Base-by-base conservation (phyloP, 768 basidiomycete genomes). In the Trametes cinnabarina region DNA sequence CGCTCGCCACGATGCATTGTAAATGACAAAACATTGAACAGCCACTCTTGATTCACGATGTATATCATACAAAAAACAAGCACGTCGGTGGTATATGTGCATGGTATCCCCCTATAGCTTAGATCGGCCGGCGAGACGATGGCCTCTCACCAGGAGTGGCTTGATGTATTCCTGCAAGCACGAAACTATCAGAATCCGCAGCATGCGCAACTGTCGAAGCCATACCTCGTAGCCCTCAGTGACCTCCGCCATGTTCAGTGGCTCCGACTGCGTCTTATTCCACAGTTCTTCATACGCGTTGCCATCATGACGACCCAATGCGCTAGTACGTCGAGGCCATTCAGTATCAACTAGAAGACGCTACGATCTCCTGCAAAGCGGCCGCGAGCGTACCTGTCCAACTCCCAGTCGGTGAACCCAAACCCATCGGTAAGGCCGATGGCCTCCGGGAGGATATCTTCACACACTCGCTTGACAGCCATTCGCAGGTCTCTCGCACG, bases 341-440 rank as follows among this genome's bases (percentile, higher is more conserved):
- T n/a, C n/a, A n/a, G n/a, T n/a, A n/a, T n/a, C n/a, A n/a, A n/a
- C n/a, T n/a, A n/a, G n/a, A n/a, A n/a, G n/a, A n/a, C n/a, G n/a
- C n/a, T n/a, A n/a, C n/a, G 6, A 32, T 32, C 30, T 32, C 30
- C 30, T 32, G 12, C 12, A 32, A 6, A 32, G 30, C 30, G 30
- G 30, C 6, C 7, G 12, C 12, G 30, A 12, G 30, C 74, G 15
- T 47, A 83, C 83, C 85, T 87, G 62, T 89, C 81, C 17, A 91
- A 72, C 50, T 88, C 82, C 85, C 86, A 91, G 64, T 91, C 88
- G 0, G 82, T 77, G 63, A 88, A 88, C 0, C 83, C 85, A 66
- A 92, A 90, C 3, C 86, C 83, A 66, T 92, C 89, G 5, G 79
- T 84, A 51, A 91, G 71, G 0, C 83, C 86, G 51, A 91, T 82